Conservation (phyloP, 1,284 basidiomycete genomes). For the Lignosus rhinocerotis region DNA sequence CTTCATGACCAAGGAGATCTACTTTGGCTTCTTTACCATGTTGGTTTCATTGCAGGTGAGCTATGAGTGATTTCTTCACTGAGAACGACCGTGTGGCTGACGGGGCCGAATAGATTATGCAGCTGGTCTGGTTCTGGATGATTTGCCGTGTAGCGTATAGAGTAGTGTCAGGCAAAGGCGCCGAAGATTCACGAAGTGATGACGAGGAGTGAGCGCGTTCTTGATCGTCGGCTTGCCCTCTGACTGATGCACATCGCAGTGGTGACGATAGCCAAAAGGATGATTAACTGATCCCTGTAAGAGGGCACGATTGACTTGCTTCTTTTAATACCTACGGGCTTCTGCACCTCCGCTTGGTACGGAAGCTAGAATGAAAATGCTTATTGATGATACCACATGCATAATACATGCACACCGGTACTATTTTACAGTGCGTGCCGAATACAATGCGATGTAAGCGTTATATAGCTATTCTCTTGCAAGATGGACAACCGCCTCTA, state of each 20-base stretch:
- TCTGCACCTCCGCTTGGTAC: conserved; percentile 5
- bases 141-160: conserved; percentile 81
- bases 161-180: conserved; percentile 76
- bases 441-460: not conserved
- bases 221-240: too few species aligned
- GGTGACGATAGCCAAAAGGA: conserved; percentile 24
- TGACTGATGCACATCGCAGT: not conserved
- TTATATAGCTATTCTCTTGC: too few species aligned
- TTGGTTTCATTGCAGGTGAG: conserved; percentile 66
- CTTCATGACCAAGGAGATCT: conserved; percentile 53
- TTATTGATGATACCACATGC: not conserved
- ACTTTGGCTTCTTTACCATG: conserved; percentile 53
- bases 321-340: conserved; percentile 15
- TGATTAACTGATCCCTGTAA: conserved; percentile 21
- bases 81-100: conserved; percentile 2
- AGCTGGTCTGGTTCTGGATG: conserved; percentile 85
- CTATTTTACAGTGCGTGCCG: not conserved
- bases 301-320: conserved; percentile 21
- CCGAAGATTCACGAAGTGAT: conserved; percentile 86
- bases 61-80: not conserved
- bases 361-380: conserved; percentile 14
- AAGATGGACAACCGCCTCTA: too few species aligned
- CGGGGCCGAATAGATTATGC: conserved; percentile 54
- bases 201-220: conserved; percentile 62
- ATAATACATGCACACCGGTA: not conserved